phyloP scores from a whole-genome alignment of 352 stramenopile genomes.

The Globisporangium okanoganense region DNA sequence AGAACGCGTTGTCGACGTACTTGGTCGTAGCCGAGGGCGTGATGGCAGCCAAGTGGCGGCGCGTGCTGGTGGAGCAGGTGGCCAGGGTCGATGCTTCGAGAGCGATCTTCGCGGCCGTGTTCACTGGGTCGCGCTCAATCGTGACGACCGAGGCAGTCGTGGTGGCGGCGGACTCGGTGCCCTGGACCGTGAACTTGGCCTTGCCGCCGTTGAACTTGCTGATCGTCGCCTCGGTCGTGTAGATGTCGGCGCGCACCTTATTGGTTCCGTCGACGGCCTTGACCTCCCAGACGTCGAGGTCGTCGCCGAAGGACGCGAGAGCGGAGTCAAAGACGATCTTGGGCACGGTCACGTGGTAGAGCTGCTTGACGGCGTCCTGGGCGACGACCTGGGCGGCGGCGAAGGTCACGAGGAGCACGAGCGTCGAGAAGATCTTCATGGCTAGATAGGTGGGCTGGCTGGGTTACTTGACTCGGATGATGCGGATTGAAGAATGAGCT shows the following conservation, averaged over 20 bases:
- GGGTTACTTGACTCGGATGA: too few relatives aligned
- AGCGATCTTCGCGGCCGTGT: conserved; percentile 1
- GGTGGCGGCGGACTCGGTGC: too few relatives aligned
- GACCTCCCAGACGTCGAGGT: conserved; percentile 11
- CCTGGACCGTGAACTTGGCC: too few relatives aligned
- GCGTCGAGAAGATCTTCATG: not conserved
- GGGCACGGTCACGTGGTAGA: conserved; percentile 29
- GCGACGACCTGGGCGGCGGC: too few relatives aligned
- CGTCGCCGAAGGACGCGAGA: conserved; percentile 4
- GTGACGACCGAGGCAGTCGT: too few relatives aligned
- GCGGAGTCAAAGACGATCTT: conserved; percentile 17
- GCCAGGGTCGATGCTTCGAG: not conserved
- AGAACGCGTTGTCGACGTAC: conserved; percentile 24
- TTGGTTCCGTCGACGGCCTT: not conserved
- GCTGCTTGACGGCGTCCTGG: conserved; percentile 26
- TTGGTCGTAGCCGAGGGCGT: not conserved
- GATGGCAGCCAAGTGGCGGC: not conserved
- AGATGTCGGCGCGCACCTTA: conserved; percentile 9
- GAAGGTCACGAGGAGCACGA: not conserved
- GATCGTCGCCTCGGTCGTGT: conserved; percentile 5
- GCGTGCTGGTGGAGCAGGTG: conserved; percentile 1
- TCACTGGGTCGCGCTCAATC: not conserved
- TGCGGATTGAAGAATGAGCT: too few relatives aligned
- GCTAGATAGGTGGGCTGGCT: too few relatives aligned
- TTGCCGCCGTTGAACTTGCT: conserved; percentile 10